A percentile compares a stretch with the other conserved stretches of the same genome.
These are phyloP conservation scores for Phialophora chinensis DNA, from an alignment of 2,329 filamentous ascomycete species.

Conservation along the genomic window DNA sequence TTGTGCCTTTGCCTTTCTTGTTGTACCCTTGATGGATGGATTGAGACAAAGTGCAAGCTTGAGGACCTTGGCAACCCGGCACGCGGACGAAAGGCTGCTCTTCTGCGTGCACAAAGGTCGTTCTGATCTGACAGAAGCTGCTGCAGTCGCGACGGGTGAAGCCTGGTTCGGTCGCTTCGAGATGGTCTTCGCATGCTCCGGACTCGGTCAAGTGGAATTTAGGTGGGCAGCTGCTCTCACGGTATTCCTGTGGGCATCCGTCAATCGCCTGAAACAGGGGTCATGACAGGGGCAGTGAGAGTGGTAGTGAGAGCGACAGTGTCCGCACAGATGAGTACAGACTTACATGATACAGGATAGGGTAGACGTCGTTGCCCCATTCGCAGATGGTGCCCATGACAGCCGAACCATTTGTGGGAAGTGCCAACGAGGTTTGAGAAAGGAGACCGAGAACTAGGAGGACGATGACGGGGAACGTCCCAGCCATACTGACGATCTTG, in stretches of 20 bases:
- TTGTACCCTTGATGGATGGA: background rate
- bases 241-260: constrained; percentile 17
- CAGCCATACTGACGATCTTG: background rate
- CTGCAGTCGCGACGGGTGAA: background rate
- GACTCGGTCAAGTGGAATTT: constrained; percentile 1
- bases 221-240: constrained; percentile 9
- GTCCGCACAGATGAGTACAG: background rate
- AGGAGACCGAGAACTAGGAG: background rate
- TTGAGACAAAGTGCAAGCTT: background rate
- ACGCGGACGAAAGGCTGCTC: constrained; percentile 14
- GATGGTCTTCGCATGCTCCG: constrained; percentile 2
- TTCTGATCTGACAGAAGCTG: constrained; percentile 24
- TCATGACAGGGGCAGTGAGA: background rate
- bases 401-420: background rate
- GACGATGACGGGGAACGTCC: background rate
- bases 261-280: constrained; percentile 8
- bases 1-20: constrained; percentile 4
- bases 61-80: background rate
- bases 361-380: background rate
- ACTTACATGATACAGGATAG: constrained; percentile 1
- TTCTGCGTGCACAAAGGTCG: constrained; percentile 17
- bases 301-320: too few species aligned
- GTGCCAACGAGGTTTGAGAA: background rate
- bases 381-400: background rate
- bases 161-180: background rate